Percentiles rank a stretch among this genome's conserved stretches.
These are phyloP conservation scores for Phaffia australis DNA, from an alignment of 768 basidiomycete genomes.

Conservation along the genomic window DNA sequence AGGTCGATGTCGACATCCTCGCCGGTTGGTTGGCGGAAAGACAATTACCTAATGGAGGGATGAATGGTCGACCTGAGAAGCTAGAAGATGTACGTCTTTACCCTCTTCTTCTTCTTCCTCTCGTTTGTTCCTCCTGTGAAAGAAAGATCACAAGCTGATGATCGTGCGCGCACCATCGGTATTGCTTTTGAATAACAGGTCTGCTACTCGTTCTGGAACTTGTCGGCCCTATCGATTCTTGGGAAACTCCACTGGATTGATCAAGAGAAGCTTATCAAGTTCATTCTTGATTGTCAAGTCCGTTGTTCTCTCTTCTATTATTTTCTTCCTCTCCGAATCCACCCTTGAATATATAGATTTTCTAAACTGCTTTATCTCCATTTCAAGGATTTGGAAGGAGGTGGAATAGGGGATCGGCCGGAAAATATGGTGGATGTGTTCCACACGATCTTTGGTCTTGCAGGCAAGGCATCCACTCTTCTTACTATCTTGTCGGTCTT, in stretches of 20 bases:
- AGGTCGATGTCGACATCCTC: slow-evolving; percentile 63
- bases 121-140: neutral
- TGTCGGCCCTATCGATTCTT: slow-evolving; percentile 76
- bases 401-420: slow-evolving; percentile 88
- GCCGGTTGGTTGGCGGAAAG: slow-evolving; percentile 91
- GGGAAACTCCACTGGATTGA: slow-evolving; percentile 80
- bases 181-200: slow-evolving; percentile 46
- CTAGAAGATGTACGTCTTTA: slow-evolving; percentile 73
- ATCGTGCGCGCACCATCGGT: neutral
- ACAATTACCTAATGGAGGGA: slow-evolving; percentile 81
- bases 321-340: neutral
- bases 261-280: slow-evolving; percentile 57
- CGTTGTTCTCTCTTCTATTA: slow-evolving; percentile 28
- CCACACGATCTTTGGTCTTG: slow-evolving; percentile 85
- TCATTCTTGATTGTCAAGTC: slow-evolving; percentile 83
- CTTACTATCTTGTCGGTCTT: neutral
- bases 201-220: slow-evolving; percentile 95
- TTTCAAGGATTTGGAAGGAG: slow-evolving; percentile 67
- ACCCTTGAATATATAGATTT: neutral
- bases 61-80: slow-evolving; percentile 97
- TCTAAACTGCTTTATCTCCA: neutral
- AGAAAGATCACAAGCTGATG: neutral
- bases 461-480: slow-evolving; percentile 44
- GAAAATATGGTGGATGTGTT: slow-evolving; percentile 96
- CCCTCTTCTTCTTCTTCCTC: neutral